These are phyloP conservation scores for Paraphaeosphaeria minitans DNA, from an alignment of 2,329 filamentous ascomycete genomes.

Conservation along the genomic window DNA sequence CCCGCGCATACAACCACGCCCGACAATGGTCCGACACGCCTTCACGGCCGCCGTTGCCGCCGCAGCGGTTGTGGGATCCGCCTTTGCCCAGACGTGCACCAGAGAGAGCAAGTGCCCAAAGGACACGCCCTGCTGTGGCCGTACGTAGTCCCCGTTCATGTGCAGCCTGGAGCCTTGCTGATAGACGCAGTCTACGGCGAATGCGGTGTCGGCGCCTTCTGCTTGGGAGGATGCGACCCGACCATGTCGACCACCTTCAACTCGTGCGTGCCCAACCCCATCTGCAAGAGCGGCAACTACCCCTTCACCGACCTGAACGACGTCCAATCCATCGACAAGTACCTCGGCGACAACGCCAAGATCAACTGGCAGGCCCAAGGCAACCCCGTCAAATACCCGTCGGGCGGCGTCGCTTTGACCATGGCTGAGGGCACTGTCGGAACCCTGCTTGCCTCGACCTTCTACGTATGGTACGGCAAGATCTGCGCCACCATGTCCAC, in stretches of 20 bases:
- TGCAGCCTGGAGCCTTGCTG: conserved; percentile 21
- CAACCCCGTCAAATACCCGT: conserved; percentile 68
- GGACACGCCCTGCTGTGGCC: conserved; percentile 52
- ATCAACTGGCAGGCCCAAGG: conserved; percentile 91
- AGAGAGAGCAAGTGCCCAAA: conserved; percentile 68
- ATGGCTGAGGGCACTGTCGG: conserved; percentile 87
- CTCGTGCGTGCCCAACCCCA: conserved; percentile 81
- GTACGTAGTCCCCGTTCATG: conserved; percentile 32
- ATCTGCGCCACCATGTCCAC: conserved; percentile 86
- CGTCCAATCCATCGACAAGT: conserved; percentile 74
- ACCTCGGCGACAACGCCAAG: conserved; percentile 80
- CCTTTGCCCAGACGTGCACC: conserved; percentile 48
- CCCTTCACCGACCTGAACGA: conserved; percentile 74
- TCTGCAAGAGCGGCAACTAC: conserved; percentile 77
- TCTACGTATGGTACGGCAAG: conserved; percentile 97
- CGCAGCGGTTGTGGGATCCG: conserved; percentile 31
- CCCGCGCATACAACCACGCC: conserved; percentile 20
- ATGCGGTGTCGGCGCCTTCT: conserved; percentile 93
- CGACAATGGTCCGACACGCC: conserved; percentile 37
- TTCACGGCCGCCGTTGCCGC: conserved; percentile 37
- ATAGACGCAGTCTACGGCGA: conserved; percentile 76
- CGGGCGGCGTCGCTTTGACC: conserved; percentile 72
- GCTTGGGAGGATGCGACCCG: conserved; percentile 92
- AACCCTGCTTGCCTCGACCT: conserved; percentile 81
- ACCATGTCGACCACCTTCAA: conserved; percentile 81